phyloP scores from a whole-genome alignment of 306 rosid genomes.

The Cucurbita maxima region DNA sequence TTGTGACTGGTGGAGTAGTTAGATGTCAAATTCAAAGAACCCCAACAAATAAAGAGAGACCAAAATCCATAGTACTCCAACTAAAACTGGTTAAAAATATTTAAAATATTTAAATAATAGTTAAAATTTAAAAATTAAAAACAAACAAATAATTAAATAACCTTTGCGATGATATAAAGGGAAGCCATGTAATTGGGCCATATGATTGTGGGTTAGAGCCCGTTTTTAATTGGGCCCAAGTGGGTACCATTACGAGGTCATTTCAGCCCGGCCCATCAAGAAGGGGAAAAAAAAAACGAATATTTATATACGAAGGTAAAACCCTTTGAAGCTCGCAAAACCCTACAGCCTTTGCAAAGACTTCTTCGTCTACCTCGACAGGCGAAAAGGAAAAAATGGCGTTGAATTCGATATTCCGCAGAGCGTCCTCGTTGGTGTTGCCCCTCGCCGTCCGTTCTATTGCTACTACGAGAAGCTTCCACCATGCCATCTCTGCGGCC shows the following conservation, averaged over 20 bases:
- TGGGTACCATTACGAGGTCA: neutral
- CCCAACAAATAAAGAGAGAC: neutral
- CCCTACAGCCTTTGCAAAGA: neutral
- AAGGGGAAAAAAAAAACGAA: neutral
- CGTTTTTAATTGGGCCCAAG: neutral
- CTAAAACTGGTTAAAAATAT: too few relatives aligned
- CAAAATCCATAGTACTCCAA: neutral
- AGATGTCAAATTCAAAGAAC: neutral
- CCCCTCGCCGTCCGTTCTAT: constrained; percentile 27
- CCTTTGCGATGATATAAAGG: too few relatives aligned
- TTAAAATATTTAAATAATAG: too few relatives aligned
- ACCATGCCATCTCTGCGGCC: constrained; percentile 20
- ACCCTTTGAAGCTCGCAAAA: neutral
- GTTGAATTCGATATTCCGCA: constrained; percentile 44
- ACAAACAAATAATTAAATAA: too few relatives aligned
- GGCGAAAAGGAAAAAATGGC: constrained; percentile 33
- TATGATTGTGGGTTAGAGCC: neutral
- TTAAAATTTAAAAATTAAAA: too few relatives aligned
- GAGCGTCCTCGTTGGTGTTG: constrained; percentile 30
- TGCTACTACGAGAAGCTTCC: constrained; percentile 33
- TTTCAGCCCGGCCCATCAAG: neutral
- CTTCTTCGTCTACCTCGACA: neutral
- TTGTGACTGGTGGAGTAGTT: neutral
- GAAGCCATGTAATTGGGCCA: neutral
- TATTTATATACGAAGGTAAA: neutral